Percentiles rank a stretch among this genome's conserved stretches.
Evolutionary conservation across 306 rosid genomes (phyloP).

Genomic region (Gleditsia sinensis): DNA sequence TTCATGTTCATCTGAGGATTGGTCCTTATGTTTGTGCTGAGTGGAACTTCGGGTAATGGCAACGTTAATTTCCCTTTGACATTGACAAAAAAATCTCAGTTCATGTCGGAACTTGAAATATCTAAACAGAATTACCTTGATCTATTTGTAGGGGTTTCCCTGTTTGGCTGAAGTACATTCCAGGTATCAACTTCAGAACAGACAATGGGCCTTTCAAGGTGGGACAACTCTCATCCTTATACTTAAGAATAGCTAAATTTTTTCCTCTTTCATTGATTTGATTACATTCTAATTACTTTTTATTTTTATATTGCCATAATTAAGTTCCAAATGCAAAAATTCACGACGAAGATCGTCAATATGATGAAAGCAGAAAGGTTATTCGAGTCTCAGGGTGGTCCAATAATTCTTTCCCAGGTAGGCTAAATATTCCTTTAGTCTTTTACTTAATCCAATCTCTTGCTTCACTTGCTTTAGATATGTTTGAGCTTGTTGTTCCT

Average conservation of each 20-base stretch:
- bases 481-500: background rate
- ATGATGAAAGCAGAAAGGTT: slow-evolving; percentile 93
- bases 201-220: slow-evolving; percentile 95
- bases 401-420: slow-evolving; percentile 95
- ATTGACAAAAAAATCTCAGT: background rate
- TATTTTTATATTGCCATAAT: slow-evolving; percentile 32
- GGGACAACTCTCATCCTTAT: slow-evolving; percentile 25
- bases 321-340: slow-evolving; percentile 85
- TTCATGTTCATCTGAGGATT: slow-evolving; percentile 87
- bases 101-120: slow-evolving; percentile 26
- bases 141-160: slow-evolving; percentile 84
- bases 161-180: slow-evolving; percentile 97
- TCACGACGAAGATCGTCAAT: slow-evolving; percentile 78
- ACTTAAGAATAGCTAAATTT: background rate
- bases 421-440: background rate
- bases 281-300: slow-evolving; percentile 26
- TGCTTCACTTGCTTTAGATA: slow-evolving; percentile 6
- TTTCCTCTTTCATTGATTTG: slow-evolving; percentile 17
- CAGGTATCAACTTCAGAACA: slow-evolving; percentile 90
- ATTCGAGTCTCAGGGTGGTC: slow-evolving; percentile 88
- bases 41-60: slow-evolving; percentile 94
- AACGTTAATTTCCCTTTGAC: slow-evolving; percentile 9
- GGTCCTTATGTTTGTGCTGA: slow-evolving; percentile 99
- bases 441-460: slow-evolving; percentile 18
- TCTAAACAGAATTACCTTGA: slow-evolving; percentile 18